Evolutionary conservation across 345 rosid species (phyloP).

Genomic region (Lagerstroemia speciosa): DNA sequence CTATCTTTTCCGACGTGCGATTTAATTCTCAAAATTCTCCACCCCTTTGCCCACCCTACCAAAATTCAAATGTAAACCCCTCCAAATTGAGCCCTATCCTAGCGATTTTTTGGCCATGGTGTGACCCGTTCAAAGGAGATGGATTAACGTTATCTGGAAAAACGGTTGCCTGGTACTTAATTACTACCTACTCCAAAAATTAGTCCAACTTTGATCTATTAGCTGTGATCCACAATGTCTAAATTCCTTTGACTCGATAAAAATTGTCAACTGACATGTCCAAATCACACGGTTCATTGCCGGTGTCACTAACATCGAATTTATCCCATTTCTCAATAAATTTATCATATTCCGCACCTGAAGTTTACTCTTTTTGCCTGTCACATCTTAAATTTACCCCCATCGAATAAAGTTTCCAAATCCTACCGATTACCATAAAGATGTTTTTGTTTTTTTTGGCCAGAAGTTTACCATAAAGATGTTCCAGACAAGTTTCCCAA

Average conservation of each 20-base stretch:
- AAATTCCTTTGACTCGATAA: neutral
- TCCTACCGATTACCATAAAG: too few relatives aligned
- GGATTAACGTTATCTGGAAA: neutral
- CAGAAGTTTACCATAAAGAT: neutral
- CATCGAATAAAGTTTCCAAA: neutral
- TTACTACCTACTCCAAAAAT: neutral
- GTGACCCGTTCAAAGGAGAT: neutral
- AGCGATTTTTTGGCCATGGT: neutral
- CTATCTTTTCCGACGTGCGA: too few relatives aligned
- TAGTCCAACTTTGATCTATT: neutral
- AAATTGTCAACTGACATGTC: neutral
- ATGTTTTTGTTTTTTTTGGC: too few relatives aligned
- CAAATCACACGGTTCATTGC: too few relatives aligned
- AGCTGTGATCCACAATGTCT: neutral
- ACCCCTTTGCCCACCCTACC: neutral
- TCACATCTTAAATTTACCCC: neutral
- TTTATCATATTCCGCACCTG: too few relatives aligned
- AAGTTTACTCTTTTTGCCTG: too few relatives aligned
- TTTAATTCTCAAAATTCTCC: too few relatives aligned
- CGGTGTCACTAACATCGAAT: too few relatives aligned
- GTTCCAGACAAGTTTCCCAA: neutral
- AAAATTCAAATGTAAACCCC: neutral
- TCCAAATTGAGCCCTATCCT: neutral
- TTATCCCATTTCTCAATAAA: too few relatives aligned
- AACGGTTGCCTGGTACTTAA: neutral